Percentiles rank a stretch among this genome's conserved stretches.
Evolutionary conservation across 257 asterid genomes (phyloP).

Genomic region (Leptodermis oblonga): DNA sequence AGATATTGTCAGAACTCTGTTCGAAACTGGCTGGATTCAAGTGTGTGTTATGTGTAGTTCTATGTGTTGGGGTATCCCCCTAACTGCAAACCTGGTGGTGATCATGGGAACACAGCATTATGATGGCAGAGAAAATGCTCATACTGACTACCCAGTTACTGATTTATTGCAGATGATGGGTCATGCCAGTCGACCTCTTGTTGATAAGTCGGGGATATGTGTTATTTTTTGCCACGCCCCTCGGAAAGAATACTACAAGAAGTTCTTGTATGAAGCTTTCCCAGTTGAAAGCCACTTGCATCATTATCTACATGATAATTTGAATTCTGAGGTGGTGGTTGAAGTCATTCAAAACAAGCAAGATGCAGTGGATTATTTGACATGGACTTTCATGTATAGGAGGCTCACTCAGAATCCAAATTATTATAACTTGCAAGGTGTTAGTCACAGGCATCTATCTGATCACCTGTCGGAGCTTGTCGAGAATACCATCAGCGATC

Average conservation of each 20-base stretch:
- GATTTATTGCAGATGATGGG: slow-evolving; percentile 51
- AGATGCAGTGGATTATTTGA: slow-evolving; percentile 42
- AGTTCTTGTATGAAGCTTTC: slow-evolving; percentile 41
- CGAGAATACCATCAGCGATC: slow-evolving; percentile 34
- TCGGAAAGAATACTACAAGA: slow-evolving; percentile 41
- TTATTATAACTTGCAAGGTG: slow-evolving; percentile 44
- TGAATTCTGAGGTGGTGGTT: slow-evolving; percentile 41
- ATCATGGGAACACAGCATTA: slow-evolving; percentile 46
- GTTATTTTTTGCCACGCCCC: slow-evolving; percentile 50
- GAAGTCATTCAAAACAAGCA: slow-evolving; percentile 45
- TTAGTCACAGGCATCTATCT: slow-evolving; percentile 35
- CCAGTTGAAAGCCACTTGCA: slow-evolving; percentile 47
- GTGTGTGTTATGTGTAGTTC: slow-evolving; percentile 42
- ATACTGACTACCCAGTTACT: slow-evolving; percentile 41
- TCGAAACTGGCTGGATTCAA: slow-evolving; percentile 42
- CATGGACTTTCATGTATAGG: slow-evolving; percentile 46
- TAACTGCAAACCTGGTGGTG: slow-evolving; percentile 42
- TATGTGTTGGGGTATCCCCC: slow-evolving; percentile 44
- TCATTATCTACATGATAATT: slow-evolving; percentile 38
- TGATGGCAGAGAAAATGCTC: slow-evolving; percentile 41
- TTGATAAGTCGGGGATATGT: slow-evolving; percentile 39
- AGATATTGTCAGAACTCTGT: slow-evolving; percentile 37
- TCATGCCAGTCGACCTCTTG: slow-evolving; percentile 46
- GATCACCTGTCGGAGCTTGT: slow-evolving; percentile 43
- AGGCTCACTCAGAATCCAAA: slow-evolving; percentile 44